Evolutionary conservation across 202 grass and related monocot species (phyloP), one percentile per base, ranked within the genome.

Genomic region (Hordeum pubiflorum): DNA sequence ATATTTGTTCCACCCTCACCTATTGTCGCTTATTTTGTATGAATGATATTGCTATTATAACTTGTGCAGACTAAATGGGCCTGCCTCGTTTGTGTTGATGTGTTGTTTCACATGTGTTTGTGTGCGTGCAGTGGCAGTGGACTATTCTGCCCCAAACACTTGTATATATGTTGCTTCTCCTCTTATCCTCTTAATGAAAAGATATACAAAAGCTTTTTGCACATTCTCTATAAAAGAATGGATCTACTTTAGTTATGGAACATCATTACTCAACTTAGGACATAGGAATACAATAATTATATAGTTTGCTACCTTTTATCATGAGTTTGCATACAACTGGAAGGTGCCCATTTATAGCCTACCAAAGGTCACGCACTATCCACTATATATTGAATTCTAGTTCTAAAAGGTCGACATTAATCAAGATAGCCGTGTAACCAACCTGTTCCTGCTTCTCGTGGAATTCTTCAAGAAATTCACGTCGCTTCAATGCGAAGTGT

Each of bases 391-490:
- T 52, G 22, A 34, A 75, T 61, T 63, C 27, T 40, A 66, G 9
- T 55, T 24, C 18, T 58, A 34, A 80, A 44, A 24, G 44, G 23
- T 33, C 33, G 17, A 18, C 22, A 56, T 10, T 21, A 82, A 72
- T 66, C 26, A 36, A 60, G 31, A 38, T 27, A 27, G 29, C 33
- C 24, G 33, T 61, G 13, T 32, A 69, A 89, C 77, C 63, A 63
- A 98, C 95, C 95, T 95, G 95, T 39, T 98, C 95, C 82, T 98
- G 95, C 59, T 98, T 98, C 87, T 98, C 95, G 69, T 95, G 92
- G 77, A 98, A 91, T 81, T 98, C 95, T 77, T 98, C 92, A 54
- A 98, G 81, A 84, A 98, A 86, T 72, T 84, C 90, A 67, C 92
- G 92, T 73, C 87, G 92, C 89, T 98, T 98, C 80, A 98, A 80